These are phyloP conservation scores for Epichloe bromicola DNA, from an alignment of 2,329 filamentous ascomycete genomes.

Conservation along the genomic window DNA sequence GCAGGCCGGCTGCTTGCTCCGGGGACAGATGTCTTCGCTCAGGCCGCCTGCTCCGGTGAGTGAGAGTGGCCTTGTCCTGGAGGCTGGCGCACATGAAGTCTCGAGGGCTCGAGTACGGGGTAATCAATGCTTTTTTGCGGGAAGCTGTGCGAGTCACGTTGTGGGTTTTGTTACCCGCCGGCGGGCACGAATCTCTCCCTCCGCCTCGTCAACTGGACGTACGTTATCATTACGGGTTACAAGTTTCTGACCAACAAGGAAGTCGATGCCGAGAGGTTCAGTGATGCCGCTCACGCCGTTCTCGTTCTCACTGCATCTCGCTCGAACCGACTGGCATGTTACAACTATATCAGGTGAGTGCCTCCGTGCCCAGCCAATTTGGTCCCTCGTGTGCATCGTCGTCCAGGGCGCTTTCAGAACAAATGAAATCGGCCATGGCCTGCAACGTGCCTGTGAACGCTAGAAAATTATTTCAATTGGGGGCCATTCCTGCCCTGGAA, in stretches of 20 bases:
- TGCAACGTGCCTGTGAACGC: background rate
- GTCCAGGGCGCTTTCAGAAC: background rate
- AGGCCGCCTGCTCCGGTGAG: background rate
- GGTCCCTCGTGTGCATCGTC: background rate
- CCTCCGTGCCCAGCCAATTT: background rate
- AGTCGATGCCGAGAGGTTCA: background rate
- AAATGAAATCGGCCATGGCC: background rate
- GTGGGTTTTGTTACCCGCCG: background rate
- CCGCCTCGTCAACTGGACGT: background rate
- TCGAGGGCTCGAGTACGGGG: background rate
- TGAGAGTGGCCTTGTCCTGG: no score
- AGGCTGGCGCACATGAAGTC: background rate
- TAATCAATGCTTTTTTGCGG: background rate
- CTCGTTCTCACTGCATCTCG: background rate
- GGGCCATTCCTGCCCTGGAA: background rate
- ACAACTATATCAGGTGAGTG: background rate
- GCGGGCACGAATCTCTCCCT: background rate
- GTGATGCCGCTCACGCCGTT: background rate
- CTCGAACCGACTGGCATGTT: no score
- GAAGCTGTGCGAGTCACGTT: slow-evolving; percentile 3
- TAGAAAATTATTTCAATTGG: background rate
- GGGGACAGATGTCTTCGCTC: slow-evolving; percentile 1
- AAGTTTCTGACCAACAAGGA: background rate
- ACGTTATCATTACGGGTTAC: background rate
- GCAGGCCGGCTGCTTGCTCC: background rate